A percentile compares a stretch with the other conserved stretches of the same genome.
Conservation (phyloP, 1,284 basidiomycete genomes). For the Inonotus hispidus region DNA sequence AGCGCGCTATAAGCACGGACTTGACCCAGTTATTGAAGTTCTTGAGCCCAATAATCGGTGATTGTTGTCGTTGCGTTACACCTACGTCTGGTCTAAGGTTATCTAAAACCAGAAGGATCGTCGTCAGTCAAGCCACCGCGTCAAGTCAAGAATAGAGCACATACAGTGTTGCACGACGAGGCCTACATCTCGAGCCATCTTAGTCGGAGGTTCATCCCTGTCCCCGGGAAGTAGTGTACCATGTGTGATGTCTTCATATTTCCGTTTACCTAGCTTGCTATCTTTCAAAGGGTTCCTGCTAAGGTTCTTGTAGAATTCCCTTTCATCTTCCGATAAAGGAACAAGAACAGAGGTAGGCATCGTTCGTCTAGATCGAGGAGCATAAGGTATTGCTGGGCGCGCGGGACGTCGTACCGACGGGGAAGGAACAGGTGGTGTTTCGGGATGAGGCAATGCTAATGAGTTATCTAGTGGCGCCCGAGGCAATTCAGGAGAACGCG, state of each 20-base stretch:
- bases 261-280: slow-evolving; percentile 32
- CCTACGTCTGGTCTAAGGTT: slow-evolving; percentile 92
- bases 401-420: slow-evolving; percentile 8
- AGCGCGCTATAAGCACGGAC: slow-evolving; percentile 87
- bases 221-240: slow-evolving; percentile 27
- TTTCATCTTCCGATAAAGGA: slow-evolving; percentile 59
- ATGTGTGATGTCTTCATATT: slow-evolving; percentile 27
- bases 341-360: slow-evolving; percentile 55
- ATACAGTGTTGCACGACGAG: slow-evolving; percentile 70
- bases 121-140: slow-evolving; percentile 5
- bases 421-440: slow-evolving; percentile 5
- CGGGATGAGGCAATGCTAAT: background rate
- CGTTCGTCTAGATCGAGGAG: slow-evolving; percentile 55
- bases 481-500: slow-evolving; percentile 14
- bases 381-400: slow-evolving; percentile 47
- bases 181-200: slow-evolving; percentile 58
- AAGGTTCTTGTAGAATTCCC: slow-evolving; percentile 51
- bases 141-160: slow-evolving; percentile 26
- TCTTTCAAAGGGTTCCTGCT: slow-evolving; percentile 50
- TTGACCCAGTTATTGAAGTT: slow-evolving; percentile 99
- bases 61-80: slow-evolving; percentile 77
- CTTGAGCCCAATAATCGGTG: slow-evolving; percentile 94
- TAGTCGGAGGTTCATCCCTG: slow-evolving; percentile 37
- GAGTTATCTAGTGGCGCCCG: slow-evolving; percentile 16
- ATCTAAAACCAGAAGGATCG: slow-evolving; percentile 43